A percentile compares a stretch with the other conserved stretches of the same genome.
phyloP scores from a whole-genome alignment of 306 rosid species.

The Leucaena leucocephala region DNA sequence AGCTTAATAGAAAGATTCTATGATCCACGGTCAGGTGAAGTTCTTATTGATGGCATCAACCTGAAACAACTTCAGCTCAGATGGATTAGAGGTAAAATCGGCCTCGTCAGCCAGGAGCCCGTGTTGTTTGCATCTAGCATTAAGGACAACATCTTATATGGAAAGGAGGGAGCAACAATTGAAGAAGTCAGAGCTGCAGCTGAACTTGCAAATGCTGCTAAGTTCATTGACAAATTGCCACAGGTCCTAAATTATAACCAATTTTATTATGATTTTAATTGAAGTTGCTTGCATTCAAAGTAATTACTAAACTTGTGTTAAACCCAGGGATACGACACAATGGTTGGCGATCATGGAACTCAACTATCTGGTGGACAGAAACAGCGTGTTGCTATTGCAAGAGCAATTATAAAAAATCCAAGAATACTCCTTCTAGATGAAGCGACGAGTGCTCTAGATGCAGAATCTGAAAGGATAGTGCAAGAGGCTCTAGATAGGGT shows the following conservation, averaged over 20 bases:
- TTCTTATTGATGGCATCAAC: slow-evolving; percentile 67
- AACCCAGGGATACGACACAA: slow-evolving; percentile 64
- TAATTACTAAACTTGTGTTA: neutral
- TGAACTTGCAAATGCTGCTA: slow-evolving; percentile 80
- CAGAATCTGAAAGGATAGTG: slow-evolving; percentile 79
- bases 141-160: slow-evolving; percentile 73
- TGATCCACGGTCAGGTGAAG: slow-evolving; percentile 74
- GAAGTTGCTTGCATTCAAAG: neutral
- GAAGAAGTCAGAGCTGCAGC: slow-evolving; percentile 67
- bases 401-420: slow-evolving; percentile 78
- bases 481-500: slow-evolving; percentile 83
- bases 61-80: slow-evolving; percentile 66
- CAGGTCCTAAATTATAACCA: slow-evolving; percentile 49
- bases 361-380: slow-evolving; percentile 87
- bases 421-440: slow-evolving; percentile 80
- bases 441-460: slow-evolving; percentile 87
- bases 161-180: slow-evolving; percentile 73
- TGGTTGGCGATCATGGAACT: slow-evolving; percentile 88
- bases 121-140: slow-evolving; percentile 72
- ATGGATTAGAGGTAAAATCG: slow-evolving; percentile 81
- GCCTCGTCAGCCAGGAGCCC: slow-evolving; percentile 90
- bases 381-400: slow-evolving; percentile 82
- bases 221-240: slow-evolving; percentile 76
- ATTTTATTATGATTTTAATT: neutral
- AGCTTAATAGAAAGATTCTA: slow-evolving; percentile 82